Conservation (phyloP, 345 rosid species). For the Rubroshorea leprosula region DNA sequence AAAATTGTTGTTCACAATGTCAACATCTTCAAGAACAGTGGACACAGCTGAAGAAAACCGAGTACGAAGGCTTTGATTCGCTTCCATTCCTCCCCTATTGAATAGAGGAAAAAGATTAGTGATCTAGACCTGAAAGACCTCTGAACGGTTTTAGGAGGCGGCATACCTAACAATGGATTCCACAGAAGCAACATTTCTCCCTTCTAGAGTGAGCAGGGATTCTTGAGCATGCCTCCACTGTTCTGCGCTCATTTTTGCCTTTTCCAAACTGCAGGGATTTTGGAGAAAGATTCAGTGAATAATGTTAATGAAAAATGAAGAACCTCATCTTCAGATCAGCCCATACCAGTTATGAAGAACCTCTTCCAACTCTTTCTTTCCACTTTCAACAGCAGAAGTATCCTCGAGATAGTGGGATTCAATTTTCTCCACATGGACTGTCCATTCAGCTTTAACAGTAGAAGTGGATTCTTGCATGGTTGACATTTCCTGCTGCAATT, state of each 20-base stretch:
- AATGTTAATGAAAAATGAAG: neutral
- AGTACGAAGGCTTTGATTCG: conserved; percentile 53
- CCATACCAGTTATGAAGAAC: conserved; percentile 80
- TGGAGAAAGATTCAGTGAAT: conserved; percentile 17
- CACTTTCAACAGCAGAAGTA: conserved; percentile 62
- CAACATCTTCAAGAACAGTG: conserved; percentile 56
- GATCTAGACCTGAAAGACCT: conserved; percentile 1
- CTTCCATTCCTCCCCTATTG: conserved; percentile 72
- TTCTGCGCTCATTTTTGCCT: conserved; percentile 65
- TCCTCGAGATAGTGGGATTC: conserved; percentile 67
- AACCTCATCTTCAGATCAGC: conserved; percentile 1
- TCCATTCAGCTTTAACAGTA: conserved; percentile 77
- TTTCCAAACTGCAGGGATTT: conserved; percentile 48
- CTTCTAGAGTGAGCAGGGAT: conserved; percentile 73
- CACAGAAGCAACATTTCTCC: conserved; percentile 75
- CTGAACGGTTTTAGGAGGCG: conserved; percentile 8
- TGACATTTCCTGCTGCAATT: conserved; percentile 84
- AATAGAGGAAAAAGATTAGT: conserved; percentile 7
- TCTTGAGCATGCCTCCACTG: conserved; percentile 92
- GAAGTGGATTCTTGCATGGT: conserved; percentile 82
- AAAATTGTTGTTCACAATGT: conserved; percentile 52
- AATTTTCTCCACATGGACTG: conserved; percentile 64
- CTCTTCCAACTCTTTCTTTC: conserved; percentile 74
- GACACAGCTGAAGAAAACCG: conserved; percentile 77
- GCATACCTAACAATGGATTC: conserved; percentile 78